Evolutionary conservation across 106 monocot genomes (phyloP).

Genomic region (Narthecium ossifragum): DNA sequence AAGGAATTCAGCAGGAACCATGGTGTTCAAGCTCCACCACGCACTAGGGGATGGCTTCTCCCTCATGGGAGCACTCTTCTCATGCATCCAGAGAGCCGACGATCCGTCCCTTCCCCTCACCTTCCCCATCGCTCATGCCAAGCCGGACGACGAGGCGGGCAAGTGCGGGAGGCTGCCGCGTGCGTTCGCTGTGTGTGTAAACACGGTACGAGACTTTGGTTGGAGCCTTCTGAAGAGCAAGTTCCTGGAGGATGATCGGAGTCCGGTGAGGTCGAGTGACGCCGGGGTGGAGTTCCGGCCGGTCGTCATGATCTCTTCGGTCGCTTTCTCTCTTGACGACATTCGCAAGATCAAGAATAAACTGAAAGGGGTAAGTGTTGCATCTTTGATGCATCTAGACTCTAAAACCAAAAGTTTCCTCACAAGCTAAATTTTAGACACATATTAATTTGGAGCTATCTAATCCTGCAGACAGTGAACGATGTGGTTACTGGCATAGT

Average conservation of each 20-base stretch:
- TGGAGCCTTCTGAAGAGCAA: conserved; percentile 62
- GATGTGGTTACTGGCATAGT: conserved; percentile 63
- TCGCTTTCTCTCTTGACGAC: conserved; percentile 45
- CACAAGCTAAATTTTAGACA: no score
- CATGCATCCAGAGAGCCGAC: conserved; percentile 46
- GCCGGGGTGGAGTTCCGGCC: conserved; percentile 46
- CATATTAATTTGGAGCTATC: background rate
- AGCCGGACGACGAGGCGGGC: background rate
- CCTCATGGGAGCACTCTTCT: conserved; percentile 66
- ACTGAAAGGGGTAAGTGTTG: conserved; percentile 50
- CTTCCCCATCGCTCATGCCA: conserved; percentile 28
- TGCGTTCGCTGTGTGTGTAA: conserved; percentile 15
- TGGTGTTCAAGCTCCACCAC: conserved; percentile 78
- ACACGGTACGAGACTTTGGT: conserved; percentile 42
- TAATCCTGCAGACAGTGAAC: conserved; percentile 48
- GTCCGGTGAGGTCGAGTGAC: conserved; percentile 40
- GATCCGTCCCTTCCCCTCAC: conserved; percentile 64
- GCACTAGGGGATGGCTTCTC: conserved; percentile 73
- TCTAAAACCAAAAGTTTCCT: no score
- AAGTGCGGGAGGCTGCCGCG: conserved; percentile 1
- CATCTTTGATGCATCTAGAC: background rate
- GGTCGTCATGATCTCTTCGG: conserved; percentile 17
- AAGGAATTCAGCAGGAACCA: conserved; percentile 21
- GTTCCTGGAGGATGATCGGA: conserved; percentile 36
- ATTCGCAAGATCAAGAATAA: conserved; percentile 38